Evolutionary conservation across 768 basidiomycete species (phyloP).

Genomic region (Leccinum broughii): DNA sequence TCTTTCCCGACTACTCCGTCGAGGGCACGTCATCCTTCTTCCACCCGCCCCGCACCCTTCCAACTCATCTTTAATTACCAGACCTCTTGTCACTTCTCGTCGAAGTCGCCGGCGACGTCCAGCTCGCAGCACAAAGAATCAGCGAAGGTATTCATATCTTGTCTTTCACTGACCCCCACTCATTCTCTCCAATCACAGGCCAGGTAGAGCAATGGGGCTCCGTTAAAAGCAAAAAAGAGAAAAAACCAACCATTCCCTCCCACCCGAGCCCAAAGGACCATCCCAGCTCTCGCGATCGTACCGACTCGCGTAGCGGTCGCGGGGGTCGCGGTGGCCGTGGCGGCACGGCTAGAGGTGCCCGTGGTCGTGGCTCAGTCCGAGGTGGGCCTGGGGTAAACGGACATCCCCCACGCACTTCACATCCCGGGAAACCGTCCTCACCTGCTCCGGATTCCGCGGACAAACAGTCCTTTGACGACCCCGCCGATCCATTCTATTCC

Average conservation of each 20-base stretch:
- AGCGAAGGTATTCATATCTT: slow-evolving; percentile 55
- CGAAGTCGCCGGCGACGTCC: slow-evolving; percentile 69
- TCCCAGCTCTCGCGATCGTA: slow-evolving; percentile 27
- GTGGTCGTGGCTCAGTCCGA: slow-evolving; percentile 43
- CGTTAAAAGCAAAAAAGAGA: slow-evolving; percentile 86
- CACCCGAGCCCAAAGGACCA: slow-evolving; percentile 52
- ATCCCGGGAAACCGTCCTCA: slow-evolving; percentile 29
- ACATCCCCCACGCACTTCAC: slow-evolving; percentile 27
- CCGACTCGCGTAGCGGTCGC: slow-evolving; percentile 55
- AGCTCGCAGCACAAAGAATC: slow-evolving; percentile 71
- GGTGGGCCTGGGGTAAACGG: slow-evolving; percentile 37
- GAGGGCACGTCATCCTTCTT: slow-evolving; percentile 50
- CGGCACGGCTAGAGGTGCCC: slow-evolving; percentile 51
- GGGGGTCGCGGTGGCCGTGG: slow-evolving; percentile 63
- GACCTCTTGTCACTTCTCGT: slow-evolving; percentile 70
- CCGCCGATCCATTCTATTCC: slow-evolving; percentile 10
- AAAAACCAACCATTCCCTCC: slow-evolving; percentile 51
- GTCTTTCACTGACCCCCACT: slow-evolving; percentile 1
- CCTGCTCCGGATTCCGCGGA: slow-evolving; percentile 38
- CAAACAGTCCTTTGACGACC: slow-evolving; percentile 22
- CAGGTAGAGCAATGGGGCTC: slow-evolving; percentile 79
- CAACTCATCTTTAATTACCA: slow-evolving; percentile 19
- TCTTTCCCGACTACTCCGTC: slow-evolving; percentile 67
- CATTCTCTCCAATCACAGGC: slow-evolving; percentile 44
- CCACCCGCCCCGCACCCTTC: slow-evolving; percentile 20